Evolutionary conservation across 257 asterid species (phyloP).

Genomic region (Eustoma russellianum): DNA sequence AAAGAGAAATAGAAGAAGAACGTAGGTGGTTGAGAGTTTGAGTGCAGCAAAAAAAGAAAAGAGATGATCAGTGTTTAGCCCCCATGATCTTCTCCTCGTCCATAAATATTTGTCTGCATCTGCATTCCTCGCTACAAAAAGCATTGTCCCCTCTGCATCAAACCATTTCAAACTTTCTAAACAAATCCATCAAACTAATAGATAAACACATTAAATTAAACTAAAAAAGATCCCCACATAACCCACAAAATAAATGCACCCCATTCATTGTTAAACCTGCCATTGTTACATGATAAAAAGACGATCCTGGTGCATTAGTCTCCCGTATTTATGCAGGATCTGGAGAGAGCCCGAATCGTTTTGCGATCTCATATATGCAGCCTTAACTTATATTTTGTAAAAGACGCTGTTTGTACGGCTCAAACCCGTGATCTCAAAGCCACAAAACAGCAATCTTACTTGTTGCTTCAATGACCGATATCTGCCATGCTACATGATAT

Average conservation of each 20-base stretch:
- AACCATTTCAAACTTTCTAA: not conserved
- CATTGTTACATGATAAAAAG: no score
- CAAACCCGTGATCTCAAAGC: no score
- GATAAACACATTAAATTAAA: not conserved
- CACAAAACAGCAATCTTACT: no score
- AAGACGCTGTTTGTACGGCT: no score
- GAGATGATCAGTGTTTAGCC: slow-evolving; percentile 24
- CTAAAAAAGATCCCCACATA: not conserved
- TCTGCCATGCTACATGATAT: not conserved
- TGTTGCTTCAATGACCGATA: no score
- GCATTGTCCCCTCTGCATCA: slow-evolving; percentile 73
- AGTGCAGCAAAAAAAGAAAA: slow-evolving; percentile 39
- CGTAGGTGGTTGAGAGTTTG: slow-evolving; percentile 2
- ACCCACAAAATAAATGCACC: not conserved
- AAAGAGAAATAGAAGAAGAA: slow-evolving; percentile 18
- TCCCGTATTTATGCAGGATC: no score
- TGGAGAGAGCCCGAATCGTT: no score
- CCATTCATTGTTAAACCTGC: not conserved
- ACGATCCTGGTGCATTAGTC: no score
- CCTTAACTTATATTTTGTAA: no score
- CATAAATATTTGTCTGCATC: slow-evolving; percentile 81
- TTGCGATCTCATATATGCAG: no score
- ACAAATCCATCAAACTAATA: not conserved
- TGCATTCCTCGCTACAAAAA: slow-evolving; percentile 87
- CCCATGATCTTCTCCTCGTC: slow-evolving; percentile 55